A percentile compares a stretch with the other conserved stretches of the same genome.
Evolutionary conservation across 2,329 filamentous ascomycete genomes (phyloP).

Genomic region (Parastagonospora avenae): DNA sequence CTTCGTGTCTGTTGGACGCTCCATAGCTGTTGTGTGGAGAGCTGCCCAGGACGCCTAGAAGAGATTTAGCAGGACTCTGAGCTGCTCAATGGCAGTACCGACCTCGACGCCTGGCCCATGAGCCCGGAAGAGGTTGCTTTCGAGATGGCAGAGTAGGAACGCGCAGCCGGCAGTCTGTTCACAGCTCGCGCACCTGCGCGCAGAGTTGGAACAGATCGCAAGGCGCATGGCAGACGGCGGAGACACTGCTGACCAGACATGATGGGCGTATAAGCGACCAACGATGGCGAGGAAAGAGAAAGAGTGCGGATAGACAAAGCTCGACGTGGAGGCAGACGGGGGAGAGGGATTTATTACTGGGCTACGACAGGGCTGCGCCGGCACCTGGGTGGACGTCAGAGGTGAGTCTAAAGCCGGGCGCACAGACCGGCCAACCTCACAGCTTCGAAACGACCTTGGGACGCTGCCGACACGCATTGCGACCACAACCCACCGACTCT

Average conservation of each 20-base stretch:
- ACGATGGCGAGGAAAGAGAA: slow-evolving; percentile 7
- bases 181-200: slow-evolving; percentile 36
- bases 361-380: slow-evolving; percentile 2
- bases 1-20: slow-evolving; percentile 40
- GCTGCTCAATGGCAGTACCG: slow-evolving; percentile 15
- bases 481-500: slow-evolving; percentile 18
- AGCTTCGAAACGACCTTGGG: slow-evolving; percentile 3
- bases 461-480: slow-evolving; percentile 36
- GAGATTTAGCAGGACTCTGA: slow-evolving; percentile 15
- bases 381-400: slow-evolving; percentile 4
- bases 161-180: slow-evolving; percentile 26
- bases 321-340: slow-evolving; percentile 10
- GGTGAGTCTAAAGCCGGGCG: slow-evolving; percentile 21
- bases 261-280: slow-evolving; percentile 9
- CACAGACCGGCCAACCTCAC: slow-evolving; percentile 30
- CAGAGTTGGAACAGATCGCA: slow-evolving; percentile 39
- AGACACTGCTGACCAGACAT: slow-evolving; percentile 49
- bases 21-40: slow-evolving; percentile 31
- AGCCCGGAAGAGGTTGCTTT: slow-evolving; percentile 42
- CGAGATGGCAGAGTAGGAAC: slow-evolving; percentile 42
- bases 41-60: slow-evolving; percentile 35
- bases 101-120: slow-evolving; percentile 38
- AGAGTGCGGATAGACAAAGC: slow-evolving; percentile 15
- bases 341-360: slow-evolving; percentile 39
- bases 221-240: slow-evolving; percentile 38